Percentiles rank a stretch among this genome's conserved stretches.
Evolutionary conservation across 1,284 basidiomycete species (phyloP).

Genomic region (Ceratobasidium sp.): DNA sequence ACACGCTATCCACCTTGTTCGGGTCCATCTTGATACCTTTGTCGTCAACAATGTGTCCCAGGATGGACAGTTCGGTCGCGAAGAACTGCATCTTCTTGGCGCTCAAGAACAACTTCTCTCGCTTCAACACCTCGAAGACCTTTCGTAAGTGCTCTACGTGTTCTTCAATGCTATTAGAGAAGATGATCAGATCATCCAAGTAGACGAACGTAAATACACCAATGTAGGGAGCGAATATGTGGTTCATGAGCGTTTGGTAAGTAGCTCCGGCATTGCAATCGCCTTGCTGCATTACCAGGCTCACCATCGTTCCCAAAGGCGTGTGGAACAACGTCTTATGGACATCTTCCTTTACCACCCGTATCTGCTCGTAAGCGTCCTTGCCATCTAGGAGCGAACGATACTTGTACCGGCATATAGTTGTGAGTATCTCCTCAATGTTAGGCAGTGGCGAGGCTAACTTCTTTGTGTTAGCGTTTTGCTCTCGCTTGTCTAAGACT

Average conservation of each 20-base stretch:
- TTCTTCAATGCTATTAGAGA: slow-evolving; percentile 56
- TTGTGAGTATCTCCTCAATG: slow-evolving; percentile 56
- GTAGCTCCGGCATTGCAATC: slow-evolving; percentile 55
- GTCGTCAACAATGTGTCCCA: slow-evolving; percentile 57
- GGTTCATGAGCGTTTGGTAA: slow-evolving; percentile 56
- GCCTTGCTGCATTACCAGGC: slow-evolving; percentile 55
- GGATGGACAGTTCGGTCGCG: slow-evolving; percentile 53
- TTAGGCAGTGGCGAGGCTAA: slow-evolving; percentile 57
- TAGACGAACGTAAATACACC: slow-evolving; percentile 50
- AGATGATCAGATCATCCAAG: slow-evolving; percentile 53
- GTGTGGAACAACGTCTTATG: slow-evolving; percentile 51
- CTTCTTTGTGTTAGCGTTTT: slow-evolving; percentile 58
- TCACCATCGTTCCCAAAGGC: slow-evolving; percentile 58
- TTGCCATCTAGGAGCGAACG: slow-evolving; percentile 53
- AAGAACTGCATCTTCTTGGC: slow-evolving; percentile 55
- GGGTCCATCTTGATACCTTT: slow-evolving; percentile 53
- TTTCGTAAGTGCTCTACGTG: slow-evolving; percentile 55
- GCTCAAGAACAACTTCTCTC: slow-evolving; percentile 54
- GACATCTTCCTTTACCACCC: slow-evolving; percentile 56
- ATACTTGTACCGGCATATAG: slow-evolving; percentile 52
- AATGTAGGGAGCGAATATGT: slow-evolving; percentile 54
- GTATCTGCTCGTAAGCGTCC: slow-evolving; percentile 59
- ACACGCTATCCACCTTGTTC: slow-evolving; percentile 41
- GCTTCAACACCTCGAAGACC: slow-evolving; percentile 54
- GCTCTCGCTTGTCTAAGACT: slow-evolving; percentile 55